Evolutionary conservation across 2,329 filamentous ascomycete species (phyloP).

Genomic region (Plectosphaerella cucumerina): DNA sequence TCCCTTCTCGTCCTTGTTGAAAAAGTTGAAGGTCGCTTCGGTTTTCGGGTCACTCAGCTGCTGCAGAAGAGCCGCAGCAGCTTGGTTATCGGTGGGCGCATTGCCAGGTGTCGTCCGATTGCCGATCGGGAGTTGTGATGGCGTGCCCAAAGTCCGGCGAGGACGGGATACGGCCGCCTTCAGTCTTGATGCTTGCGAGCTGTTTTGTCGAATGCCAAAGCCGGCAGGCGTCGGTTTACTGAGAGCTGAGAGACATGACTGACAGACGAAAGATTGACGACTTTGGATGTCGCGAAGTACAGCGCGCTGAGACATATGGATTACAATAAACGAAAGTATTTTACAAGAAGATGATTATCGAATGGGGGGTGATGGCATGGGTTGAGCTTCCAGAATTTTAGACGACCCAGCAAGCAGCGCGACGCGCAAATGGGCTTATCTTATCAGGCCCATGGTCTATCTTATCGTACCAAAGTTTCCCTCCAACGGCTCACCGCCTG

Average conservation of each 20-base stretch:
- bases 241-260: conserved; percentile 28
- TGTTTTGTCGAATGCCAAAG: conserved; percentile 25
- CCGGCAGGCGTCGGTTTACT: conserved; percentile 19
- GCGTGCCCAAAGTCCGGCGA: background rate
- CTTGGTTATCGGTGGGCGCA: background rate
- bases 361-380: background rate
- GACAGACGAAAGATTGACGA: conserved; percentile 31
- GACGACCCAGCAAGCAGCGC: conserved; percentile 8
- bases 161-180: background rate
- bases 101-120: background rate
- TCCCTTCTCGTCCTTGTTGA: conserved; percentile 40
- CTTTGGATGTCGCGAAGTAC: conserved; percentile 26
- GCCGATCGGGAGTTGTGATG: background rate
- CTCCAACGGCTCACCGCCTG: background rate
- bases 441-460: conserved; percentile 5
- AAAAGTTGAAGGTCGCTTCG: conserved; percentile 35
- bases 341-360: background rate
- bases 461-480: background rate
- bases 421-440: conserved; percentile 8
- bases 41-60: conserved; percentile 10
- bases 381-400: conserved; percentile 8
- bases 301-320: conserved; percentile 16
- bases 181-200: conserved; percentile 18
- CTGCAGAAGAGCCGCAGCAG: conserved; percentile 15
- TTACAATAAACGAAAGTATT: background rate